Base-by-base conservation (phyloP, 2,329 filamentous ascomycete species). In the Pestalotiopsis fici region DNA sequence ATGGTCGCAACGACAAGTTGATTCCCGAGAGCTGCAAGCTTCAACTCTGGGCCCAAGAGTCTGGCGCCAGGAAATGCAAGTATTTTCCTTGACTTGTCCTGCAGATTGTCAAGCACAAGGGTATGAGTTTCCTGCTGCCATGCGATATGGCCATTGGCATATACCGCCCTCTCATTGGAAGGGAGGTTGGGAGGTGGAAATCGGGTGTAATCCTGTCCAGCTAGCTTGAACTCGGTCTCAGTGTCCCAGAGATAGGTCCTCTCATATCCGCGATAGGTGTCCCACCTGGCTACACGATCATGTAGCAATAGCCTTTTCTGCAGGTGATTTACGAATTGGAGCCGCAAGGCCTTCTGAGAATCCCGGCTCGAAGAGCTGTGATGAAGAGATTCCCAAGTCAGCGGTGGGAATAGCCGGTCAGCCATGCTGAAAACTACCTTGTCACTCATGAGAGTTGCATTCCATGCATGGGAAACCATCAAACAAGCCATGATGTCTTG, bases 391-490 rank as follows among this genome's bases (percentile, higher is more conserved):
- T 39, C 28, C 56, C 57, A 66, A 37, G 37, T 37, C 5, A 66
- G 55, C 43, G 18, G 56, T 11, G 64, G 64, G 57, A 66, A 66
- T 11, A 66, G 25, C 15, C 64, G 35, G 25, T 54, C 37, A 11
- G 64, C 64, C 11, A 61, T 37, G 11, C n/a, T 31, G 55, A 66
- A 66, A n/a, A 66, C 27, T 25, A 66, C 35, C 37, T 35, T 56
- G 43, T 61, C 21, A 11, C 25, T 27, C 39, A 37, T 60, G 64
- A 66, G 59, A 3, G n/a, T 25, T n/a, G 64, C 35, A 9, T 55
- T 35, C 64, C 64, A 66, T 4, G 12, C 3, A 4, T 6, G 18
- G 12, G 64, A 66, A 9, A 66, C 43, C 11, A 13, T 35, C 18
- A 55, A 54, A 39, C 55, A 59, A 37, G 64, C 23, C n/a, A 35